These are phyloP conservation scores for Hypoxylon cercidicola DNA, from an alignment of 495 filamentous ascomycete species.

Conservation along the genomic window DNA sequence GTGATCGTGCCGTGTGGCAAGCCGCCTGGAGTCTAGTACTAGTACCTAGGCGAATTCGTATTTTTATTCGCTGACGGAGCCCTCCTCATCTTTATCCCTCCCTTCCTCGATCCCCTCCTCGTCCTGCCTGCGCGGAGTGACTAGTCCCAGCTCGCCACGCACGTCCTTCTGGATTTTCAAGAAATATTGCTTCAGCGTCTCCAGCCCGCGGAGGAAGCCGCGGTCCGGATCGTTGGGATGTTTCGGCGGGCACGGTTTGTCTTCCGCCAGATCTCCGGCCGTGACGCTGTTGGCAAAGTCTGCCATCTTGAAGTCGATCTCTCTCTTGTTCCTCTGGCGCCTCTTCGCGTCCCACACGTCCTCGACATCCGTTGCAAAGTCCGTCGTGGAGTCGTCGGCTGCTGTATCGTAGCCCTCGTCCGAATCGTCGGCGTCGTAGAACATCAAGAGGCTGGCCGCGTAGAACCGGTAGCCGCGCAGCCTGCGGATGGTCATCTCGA, in stretches of 20 bases:
- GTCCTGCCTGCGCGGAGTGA: slow-evolving; percentile 45
- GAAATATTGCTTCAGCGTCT: slow-evolving; percentile 84
- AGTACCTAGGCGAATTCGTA: neutral
- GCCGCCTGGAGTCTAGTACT: neutral
- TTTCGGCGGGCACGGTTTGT: slow-evolving; percentile 80
- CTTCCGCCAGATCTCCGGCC: slow-evolving; percentile 74
- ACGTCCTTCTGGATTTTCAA: slow-evolving; percentile 86
- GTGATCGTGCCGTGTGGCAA: neutral
- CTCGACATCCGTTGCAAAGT: slow-evolving; percentile 62
- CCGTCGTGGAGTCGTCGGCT: slow-evolving; percentile 59
- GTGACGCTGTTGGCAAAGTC: slow-evolving; percentile 99
- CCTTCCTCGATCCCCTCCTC: slow-evolving; percentile 54
- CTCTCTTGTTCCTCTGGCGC: slow-evolving; percentile 51
- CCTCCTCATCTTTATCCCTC: slow-evolving; percentile 48
- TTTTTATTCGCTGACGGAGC: slow-evolving; percentile 50
- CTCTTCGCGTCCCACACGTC: slow-evolving; percentile 47
- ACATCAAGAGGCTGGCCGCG: slow-evolving; percentile 90
- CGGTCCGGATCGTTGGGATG: slow-evolving; percentile 83
- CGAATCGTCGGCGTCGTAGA: slow-evolving; percentile 83
- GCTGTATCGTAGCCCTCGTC: slow-evolving; percentile 61
- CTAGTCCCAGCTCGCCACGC: slow-evolving; percentile 63
- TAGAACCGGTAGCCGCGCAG: slow-evolving; percentile 93
- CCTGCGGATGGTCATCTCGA: slow-evolving; percentile 83
- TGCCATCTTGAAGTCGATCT: slow-evolving; percentile 94
- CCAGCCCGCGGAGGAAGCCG: slow-evolving; percentile 88